Conservation (phyloP, 345 rosid species). For the Melastoma malabathricum region DNA sequence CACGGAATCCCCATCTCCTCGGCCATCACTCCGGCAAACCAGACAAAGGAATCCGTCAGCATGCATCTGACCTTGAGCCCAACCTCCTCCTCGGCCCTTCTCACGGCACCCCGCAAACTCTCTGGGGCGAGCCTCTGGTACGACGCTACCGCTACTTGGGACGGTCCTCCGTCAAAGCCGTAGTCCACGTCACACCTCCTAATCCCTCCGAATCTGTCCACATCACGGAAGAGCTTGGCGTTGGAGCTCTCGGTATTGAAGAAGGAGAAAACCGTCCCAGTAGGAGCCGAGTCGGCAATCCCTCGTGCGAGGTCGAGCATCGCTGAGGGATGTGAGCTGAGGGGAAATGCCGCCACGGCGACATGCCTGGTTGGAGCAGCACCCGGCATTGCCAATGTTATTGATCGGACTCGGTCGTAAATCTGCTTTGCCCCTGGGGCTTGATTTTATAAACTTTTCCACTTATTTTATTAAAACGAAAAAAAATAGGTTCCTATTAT, state of each 20-base stretch:
- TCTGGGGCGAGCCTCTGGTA: conserved; percentile 22
- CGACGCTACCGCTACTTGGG: conserved; percentile 14
- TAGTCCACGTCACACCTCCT: conserved; percentile 16
- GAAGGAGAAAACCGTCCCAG: conserved; percentile 17
- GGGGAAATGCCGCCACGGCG: conserved; percentile 29
- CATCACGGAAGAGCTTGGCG: conserved; percentile 1
- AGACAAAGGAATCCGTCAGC: conserved; percentile 32
- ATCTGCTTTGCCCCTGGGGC: too few species aligned
- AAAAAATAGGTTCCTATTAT: too few species aligned
- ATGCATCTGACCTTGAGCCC: conserved; percentile 21
- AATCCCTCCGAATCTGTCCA: neutral
- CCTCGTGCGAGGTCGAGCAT: conserved; percentile 16
- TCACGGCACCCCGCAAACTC: conserved; percentile 18
- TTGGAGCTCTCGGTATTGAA: conserved; percentile 23
- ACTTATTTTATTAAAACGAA: too few species aligned
- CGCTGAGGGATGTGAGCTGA: conserved; percentile 22
- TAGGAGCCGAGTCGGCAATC: conserved; percentile 8
- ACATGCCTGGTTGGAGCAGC: conserved; percentile 6
- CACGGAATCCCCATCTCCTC: conserved; percentile 29
- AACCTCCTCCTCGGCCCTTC: conserved; percentile 11
- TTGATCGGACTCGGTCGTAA: too few species aligned
- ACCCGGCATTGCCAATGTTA: too few species aligned
- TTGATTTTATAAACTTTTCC: too few species aligned
- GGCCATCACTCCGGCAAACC: conserved; percentile 35
- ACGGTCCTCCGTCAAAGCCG: conserved; percentile 14